Base-by-base conservation (phyloP, 352 stramenopile species). In the Phytopythium sindhum region DNA sequence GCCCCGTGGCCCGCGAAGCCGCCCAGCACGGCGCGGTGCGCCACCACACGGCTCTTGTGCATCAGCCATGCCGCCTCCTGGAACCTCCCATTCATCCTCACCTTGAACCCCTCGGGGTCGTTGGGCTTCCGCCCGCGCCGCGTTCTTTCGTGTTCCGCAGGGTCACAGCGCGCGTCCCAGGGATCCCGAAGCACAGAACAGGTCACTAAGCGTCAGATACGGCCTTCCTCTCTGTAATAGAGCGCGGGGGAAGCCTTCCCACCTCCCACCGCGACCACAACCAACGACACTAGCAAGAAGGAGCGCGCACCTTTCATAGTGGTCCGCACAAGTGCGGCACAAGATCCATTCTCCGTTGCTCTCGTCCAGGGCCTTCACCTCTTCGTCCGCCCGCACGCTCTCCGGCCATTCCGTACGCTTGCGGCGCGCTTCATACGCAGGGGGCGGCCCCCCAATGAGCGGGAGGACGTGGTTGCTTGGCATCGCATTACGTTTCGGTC, bases 21-120 rank as follows among this genome's bases (percentile, higher is more conserved):
- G 17, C 67, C 57, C 2, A 37, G 41, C 7, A 24, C 57, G 5
- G 26, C 50, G 67, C 52, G 57, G 50, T 90, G 81, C 39, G 77
- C 73, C 33, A 82, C 71, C 26, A 88, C 77, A 37, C 78, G 75
- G 48, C 64, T 86, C 74, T 90, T 90, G 62, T 88, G 81, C 77
- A 87, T 83, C 48, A 81, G 23, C 79, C 81, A 90, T 21, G 81
- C 81, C 2, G 77, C 77, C 56, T 84, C 75, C 58, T 88, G 78
- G 63, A 87, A 88, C 26, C 63, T 73, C 2, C 78, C 77, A 42
- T 90, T 90, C 81, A 90, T 90, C 54, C 86, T 90, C 17, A 90
- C 75, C 54, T 87, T 90, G 58, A 88, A 90, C 3, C 81, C 81
- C 8, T 78, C 68, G 4, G 77, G 74, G 37, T 88, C 81, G 60